Percentiles rank a stretch among this genome's conserved stretches.
phyloP scores from a whole-genome alignment of 768 basidiomycete species.

The Lactarius psammicola region DNA sequence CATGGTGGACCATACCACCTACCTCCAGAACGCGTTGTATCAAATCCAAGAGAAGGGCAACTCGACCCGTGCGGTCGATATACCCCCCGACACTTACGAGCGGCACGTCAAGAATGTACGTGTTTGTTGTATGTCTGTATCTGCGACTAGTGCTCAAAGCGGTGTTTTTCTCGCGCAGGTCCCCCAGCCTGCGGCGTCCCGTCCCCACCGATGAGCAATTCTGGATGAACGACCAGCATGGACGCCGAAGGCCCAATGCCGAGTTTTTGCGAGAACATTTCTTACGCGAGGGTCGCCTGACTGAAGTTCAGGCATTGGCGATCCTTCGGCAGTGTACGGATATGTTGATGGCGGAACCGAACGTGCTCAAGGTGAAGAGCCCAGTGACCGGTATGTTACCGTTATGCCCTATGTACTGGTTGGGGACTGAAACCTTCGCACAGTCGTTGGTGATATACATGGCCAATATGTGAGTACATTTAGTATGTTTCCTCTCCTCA shows the following conservation, averaged over 20 bases:
- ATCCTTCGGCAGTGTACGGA: constrained; percentile 69
- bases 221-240: constrained; percentile 52
- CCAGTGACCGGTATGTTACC: constrained; percentile 78
- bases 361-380: constrained; percentile 79
- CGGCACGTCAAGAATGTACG: constrained; percentile 38
- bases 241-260: constrained; percentile 63
- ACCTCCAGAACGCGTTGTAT: constrained; percentile 30
- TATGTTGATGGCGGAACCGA: constrained; percentile 68
- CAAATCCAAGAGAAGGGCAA: constrained; percentile 38
- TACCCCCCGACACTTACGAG: constrained; percentile 33
- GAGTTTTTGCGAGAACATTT: constrained; percentile 85
- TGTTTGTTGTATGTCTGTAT: constrained; percentile 11
- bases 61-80: constrained; percentile 32
- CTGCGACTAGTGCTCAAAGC: neutral
- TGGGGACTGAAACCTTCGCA: constrained; percentile 10
- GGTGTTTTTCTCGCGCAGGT: constrained; percentile 47
- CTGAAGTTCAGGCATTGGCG: constrained; percentile 77
- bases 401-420: neutral
- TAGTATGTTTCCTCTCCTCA: neutral
- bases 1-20: constrained; percentile 24
- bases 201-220: constrained; percentile 75
- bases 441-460: constrained; percentile 94
- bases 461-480: constrained; percentile 77
- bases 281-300: constrained; percentile 75
- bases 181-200: constrained; percentile 58